Percentiles rank a stretch among this genome's conserved stretches.
Evolutionary conservation across 1,284 basidiomycete genomes (phyloP).

Genomic region (Ganoderma meredithae): DNA sequence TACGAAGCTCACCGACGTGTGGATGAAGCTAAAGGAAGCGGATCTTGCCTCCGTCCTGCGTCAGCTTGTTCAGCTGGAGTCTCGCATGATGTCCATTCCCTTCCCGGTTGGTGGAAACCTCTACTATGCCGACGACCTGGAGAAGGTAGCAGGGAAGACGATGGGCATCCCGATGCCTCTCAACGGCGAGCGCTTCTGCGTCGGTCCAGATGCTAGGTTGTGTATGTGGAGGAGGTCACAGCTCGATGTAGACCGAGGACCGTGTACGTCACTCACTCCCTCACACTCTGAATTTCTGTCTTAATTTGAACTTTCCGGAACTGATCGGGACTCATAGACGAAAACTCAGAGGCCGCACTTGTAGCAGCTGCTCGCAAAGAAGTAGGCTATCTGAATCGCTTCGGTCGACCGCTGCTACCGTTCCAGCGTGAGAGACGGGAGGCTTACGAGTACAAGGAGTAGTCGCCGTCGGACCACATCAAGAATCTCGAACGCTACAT

Average conservation of each 20-base stretch:
- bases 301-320: conserved; percentile 33
- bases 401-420: conserved; percentile 57
- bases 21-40: conserved; percentile 48
- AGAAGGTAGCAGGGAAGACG: conserved; percentile 43
- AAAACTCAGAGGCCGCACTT: conserved; percentile 54
- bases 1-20: conserved; percentile 53
- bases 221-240: conserved; percentile 53
- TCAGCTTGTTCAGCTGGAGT: conserved; percentile 57
- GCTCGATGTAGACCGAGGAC: conserved; percentile 57
- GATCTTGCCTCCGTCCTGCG: conserved; percentile 52
- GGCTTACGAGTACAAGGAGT: conserved; percentile 56
- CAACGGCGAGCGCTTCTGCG: conserved; percentile 48
- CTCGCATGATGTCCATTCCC: conserved; percentile 54
- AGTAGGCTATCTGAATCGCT: conserved; percentile 54
- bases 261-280: conserved; percentile 52
- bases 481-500: conserved; percentile 47
- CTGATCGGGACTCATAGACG: conserved; percentile 47
- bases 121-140: conserved; percentile 54
- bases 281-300: background rate
- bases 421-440: conserved; percentile 54
- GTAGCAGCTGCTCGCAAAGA: conserved; percentile 55
- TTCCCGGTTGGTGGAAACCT: conserved; percentile 62
- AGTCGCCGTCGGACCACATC: conserved; percentile 53
- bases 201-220: conserved; percentile 55
- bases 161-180: conserved; percentile 45